phyloP scores from a whole-genome alignment of 306 rosid species.

The Lagenaria siceraria region DNA sequence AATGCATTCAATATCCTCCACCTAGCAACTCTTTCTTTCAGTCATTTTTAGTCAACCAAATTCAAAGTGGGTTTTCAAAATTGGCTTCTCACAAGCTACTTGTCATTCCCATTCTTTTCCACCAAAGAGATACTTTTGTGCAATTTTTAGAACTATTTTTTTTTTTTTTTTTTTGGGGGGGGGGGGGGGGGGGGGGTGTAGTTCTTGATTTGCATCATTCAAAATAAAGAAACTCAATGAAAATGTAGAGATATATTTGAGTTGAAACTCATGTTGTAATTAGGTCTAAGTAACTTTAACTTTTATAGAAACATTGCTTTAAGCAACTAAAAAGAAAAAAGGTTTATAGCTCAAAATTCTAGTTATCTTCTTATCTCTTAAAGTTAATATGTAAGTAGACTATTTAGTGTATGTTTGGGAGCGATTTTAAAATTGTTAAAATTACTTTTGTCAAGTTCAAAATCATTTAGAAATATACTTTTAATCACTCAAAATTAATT shows the following conservation, averaged over 20 bases:
- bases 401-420: too few relatives aligned
- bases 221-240: background rate
- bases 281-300: background rate
- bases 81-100: background rate
- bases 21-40: background rate
- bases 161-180: background rate
- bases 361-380: too few relatives aligned
- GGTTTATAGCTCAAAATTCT: background rate
- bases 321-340: background rate
- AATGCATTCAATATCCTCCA: background rate
- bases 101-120: background rate
- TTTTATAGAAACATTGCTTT: background rate
- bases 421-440: too few relatives aligned
- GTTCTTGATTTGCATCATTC: background rate
- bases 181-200: too few relatives aligned
- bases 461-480: too few relatives aligned
- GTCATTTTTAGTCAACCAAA: background rate
- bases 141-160: background rate
- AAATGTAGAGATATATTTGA: background rate
- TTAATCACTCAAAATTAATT: too few relatives aligned
- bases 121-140: background rate
- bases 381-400: too few relatives aligned
- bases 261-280: background rate
- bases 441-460: too few relatives aligned
- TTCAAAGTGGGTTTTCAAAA: background rate